Evolutionary conservation across 2,329 filamentous ascomycete species (phyloP).

Genomic region (Amphichorda felina): DNA sequence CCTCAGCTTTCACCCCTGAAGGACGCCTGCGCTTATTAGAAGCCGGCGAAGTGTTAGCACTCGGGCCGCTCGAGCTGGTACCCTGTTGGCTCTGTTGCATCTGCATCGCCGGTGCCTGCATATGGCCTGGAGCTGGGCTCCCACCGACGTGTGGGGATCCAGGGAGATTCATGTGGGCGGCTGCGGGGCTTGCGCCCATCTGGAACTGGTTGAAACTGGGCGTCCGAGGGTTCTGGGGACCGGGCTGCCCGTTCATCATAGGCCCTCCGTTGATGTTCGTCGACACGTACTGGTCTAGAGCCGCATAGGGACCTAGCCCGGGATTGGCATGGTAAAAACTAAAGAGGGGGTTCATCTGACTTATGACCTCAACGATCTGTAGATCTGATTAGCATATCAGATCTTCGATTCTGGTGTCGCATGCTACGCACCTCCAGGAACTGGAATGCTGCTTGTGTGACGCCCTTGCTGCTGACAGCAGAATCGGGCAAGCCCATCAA

Average conservation of each 20-base stretch:
- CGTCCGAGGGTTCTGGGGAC: slow-evolving; percentile 36
- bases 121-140: slow-evolving; percentile 49
- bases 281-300: slow-evolving; percentile 48
- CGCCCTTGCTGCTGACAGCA: slow-evolving; percentile 44
- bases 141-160: slow-evolving; percentile 49
- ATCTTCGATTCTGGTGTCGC: neutral
- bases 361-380: slow-evolving; percentile 54
- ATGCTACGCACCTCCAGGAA: slow-evolving; percentile 44
- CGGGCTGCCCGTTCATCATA: slow-evolving; percentile 31
- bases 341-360: slow-evolving; percentile 55
- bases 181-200: slow-evolving; percentile 47
- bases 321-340: slow-evolving; percentile 42
- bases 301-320: slow-evolving; percentile 40
- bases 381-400: neutral
- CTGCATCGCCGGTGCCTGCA: slow-evolving; percentile 54
- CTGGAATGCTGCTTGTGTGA: slow-evolving; percentile 49
- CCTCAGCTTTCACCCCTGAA: slow-evolving; percentile 45
- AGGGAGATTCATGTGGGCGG: slow-evolving; percentile 47
- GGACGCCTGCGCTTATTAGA: slow-evolving; percentile 47
- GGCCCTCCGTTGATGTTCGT: slow-evolving; percentile 28
- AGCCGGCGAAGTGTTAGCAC: slow-evolving; percentile 53
- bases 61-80: slow-evolving; percentile 52
- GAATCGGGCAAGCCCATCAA: slow-evolving; percentile 46
- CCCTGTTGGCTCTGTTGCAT: slow-evolving; percentile 58
- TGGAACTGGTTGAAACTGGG: slow-evolving; percentile 45